These are phyloP conservation scores for Acidiella bohemica DNA, from an alignment of 495 filamentous ascomycete genomes.

Conservation along the genomic window DNA sequence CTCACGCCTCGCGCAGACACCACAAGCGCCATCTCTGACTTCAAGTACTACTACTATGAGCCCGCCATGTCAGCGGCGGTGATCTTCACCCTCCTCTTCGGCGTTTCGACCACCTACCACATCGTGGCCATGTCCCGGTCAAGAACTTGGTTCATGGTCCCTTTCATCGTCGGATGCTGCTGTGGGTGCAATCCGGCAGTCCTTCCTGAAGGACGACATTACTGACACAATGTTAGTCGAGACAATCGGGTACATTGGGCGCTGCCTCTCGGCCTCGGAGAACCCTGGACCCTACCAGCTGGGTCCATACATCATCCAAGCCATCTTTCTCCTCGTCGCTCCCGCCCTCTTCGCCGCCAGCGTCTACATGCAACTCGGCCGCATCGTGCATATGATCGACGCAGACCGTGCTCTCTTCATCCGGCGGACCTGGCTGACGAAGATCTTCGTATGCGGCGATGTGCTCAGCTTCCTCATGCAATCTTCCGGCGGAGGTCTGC, in stretches of 20 bases:
- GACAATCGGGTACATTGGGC: conserved; percentile 34
- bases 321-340: conserved; percentile 18
- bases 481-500: conserved; percentile 14
- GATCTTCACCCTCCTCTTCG: conserved; percentile 41
- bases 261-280: conserved; percentile 21
- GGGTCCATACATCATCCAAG: conserved; percentile 27
- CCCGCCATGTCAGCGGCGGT: conserved; percentile 37
- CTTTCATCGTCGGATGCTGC: conserved; percentile 40
- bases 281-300: conserved; percentile 13
- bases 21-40: conserved; percentile 8
- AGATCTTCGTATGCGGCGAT: conserved; percentile 17
- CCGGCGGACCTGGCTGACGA: conserved; percentile 14
- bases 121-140: conserved; percentile 33
- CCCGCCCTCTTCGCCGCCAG: conserved; percentile 18
- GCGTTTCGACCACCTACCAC: conserved; percentile 31
- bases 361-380: conserved; percentile 20
- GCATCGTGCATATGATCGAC: conserved; percentile 10
- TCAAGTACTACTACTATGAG: conserved; percentile 35
- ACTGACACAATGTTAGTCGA: conserved; percentile 29
- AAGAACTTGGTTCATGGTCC: conserved; percentile 41
- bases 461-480: conserved; percentile 18
- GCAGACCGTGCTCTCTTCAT: conserved; percentile 17
- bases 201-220: background rate
- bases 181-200: conserved; percentile 30
- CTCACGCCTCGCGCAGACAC: background rate